Conservation (phyloP, 441 rosid species). For the Breynia disticha region DNA sequence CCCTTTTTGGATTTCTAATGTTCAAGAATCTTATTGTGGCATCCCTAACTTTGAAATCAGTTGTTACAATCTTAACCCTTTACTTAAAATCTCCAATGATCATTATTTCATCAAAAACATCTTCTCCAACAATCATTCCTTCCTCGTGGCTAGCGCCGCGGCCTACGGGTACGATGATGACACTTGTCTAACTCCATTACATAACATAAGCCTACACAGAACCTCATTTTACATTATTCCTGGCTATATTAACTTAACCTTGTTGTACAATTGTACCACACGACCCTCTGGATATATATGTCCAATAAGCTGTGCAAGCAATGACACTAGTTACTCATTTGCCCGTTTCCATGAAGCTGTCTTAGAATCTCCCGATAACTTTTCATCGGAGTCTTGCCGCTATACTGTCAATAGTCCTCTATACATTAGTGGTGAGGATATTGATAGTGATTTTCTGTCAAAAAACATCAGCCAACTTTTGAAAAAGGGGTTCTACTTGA, state of each 20-base stretch:
- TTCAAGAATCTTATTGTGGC: constrained; percentile 38
- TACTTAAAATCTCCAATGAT: constrained; percentile 28
- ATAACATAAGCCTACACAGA: constrained; percentile 29
- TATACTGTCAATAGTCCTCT: constrained; percentile 29
- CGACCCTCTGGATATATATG: constrained; percentile 8
- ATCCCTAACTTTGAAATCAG: constrained; percentile 30
- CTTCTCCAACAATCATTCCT: constrained; percentile 21
- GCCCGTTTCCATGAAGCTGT: constrained; percentile 21
- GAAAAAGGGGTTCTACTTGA: constrained; percentile 40
- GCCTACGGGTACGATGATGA: constrained; percentile 14
- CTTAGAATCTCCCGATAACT: neutral
- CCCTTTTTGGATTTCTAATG: constrained; percentile 36
- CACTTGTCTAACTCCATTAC: constrained; percentile 33
- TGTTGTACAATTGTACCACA: constrained; percentile 37
- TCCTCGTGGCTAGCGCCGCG: constrained; percentile 31
- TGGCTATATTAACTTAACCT: constrained; percentile 17
- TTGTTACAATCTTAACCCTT: constrained; percentile 28
- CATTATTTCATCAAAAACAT: constrained; percentile 32
- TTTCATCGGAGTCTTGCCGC: constrained; percentile 20
- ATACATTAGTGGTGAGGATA: neutral
- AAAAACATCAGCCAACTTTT: constrained; percentile 21
- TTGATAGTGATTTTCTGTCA: neutral
- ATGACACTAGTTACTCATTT: constrained; percentile 23
- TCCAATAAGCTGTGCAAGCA: constrained; percentile 18
- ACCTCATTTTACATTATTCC: constrained; percentile 28